phyloP scores from a whole-genome alignment of 768 basidiomycete genomes.

The Auricularia sp. region DNA sequence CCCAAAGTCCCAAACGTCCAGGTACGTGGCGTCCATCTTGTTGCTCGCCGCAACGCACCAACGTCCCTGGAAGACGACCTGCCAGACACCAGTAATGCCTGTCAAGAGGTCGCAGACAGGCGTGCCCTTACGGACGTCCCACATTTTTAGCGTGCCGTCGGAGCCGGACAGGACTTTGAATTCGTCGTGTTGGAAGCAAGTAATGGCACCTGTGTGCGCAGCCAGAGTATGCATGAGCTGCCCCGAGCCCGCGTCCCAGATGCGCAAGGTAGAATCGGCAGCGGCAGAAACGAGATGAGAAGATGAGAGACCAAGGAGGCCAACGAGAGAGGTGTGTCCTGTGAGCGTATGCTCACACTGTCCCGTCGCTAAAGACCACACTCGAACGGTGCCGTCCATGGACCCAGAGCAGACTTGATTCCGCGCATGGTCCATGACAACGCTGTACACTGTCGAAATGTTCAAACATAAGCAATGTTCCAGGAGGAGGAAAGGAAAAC shows the following conservation, averaged over 20 bases:
- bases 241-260: conserved; percentile 87
- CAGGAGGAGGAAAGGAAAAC: conserved; percentile 10
- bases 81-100: conserved; percentile 93
- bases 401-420: conserved; percentile 93
- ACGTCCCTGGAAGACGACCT: conserved; percentile 88
- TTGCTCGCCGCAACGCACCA: conserved; percentile 95
- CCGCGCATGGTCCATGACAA: conserved; percentile 77
- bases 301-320: conserved; percentile 80
- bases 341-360: conserved; percentile 69
- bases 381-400: conserved; percentile 94
- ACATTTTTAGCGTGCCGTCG: conserved; percentile 96
- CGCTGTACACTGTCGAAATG: conserved; percentile 69
- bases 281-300: conserved; percentile 91
- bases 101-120: conserved; percentile 82
- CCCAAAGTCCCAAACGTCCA: conserved; percentile 90
- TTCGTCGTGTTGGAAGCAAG: conserved; percentile 98
- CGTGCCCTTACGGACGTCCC: conserved; percentile 83
- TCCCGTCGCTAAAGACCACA: conserved; percentile 84
- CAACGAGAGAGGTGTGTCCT: conserved; percentile 92
- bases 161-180: conserved; percentile 93
- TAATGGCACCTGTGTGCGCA: conserved; percentile 95
- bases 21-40: conserved; percentile 59
- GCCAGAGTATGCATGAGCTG: conserved; percentile 71
- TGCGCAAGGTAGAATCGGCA: conserved; percentile 86
- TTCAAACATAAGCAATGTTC: neutral